Percentiles rank a stretch among this genome's conserved stretches.
phyloP scores from a whole-genome alignment of 2,329 filamentous ascomycete genomes.

The Fusarium agapanthi region DNA sequence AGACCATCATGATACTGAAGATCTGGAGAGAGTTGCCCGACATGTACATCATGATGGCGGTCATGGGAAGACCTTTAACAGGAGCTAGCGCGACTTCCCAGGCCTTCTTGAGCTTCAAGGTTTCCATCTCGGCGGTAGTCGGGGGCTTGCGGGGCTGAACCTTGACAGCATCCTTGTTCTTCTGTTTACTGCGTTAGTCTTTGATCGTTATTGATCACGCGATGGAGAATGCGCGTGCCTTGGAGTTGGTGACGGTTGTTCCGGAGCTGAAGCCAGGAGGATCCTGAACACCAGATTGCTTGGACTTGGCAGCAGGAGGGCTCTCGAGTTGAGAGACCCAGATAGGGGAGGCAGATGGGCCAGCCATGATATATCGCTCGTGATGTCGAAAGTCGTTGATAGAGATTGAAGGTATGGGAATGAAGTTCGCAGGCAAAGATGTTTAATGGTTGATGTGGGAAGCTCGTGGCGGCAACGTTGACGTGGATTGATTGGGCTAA shows the following conservation, averaged over 20 bases:
- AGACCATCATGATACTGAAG: slow-evolving; percentile 99
- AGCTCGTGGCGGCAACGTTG: slow-evolving; percentile 26
- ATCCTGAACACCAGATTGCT: slow-evolving; percentile 76
- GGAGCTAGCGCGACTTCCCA: slow-evolving; percentile 97
- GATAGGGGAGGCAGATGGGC: slow-evolving; percentile 62
- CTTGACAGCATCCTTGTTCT: slow-evolving; percentile 62
- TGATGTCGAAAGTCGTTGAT: not conserved
- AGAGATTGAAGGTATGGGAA: not conserved
- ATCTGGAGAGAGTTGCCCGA: slow-evolving; percentile 98
- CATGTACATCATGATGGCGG: slow-evolving; percentile 99
- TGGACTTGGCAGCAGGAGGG: slow-evolving; percentile 71
- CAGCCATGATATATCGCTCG: slow-evolving; percentile 33
- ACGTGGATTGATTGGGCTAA: slow-evolving; percentile 22
- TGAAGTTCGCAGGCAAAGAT: slow-evolving; percentile 11
- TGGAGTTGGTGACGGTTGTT: slow-evolving; percentile 57
- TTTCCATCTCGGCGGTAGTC: slow-evolving; percentile 87
- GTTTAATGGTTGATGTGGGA: slow-evolving; percentile 4
- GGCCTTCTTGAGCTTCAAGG: slow-evolving; percentile 96
- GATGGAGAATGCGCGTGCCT: slow-evolving; percentile 54
- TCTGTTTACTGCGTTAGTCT: slow-evolving; percentile 46
- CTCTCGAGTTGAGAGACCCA: slow-evolving; percentile 86
- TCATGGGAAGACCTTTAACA: slow-evolving; percentile 96
- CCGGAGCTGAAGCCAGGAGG: slow-evolving; percentile 82
- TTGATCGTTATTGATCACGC: not conserved
- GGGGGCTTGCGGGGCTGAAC: slow-evolving; percentile 69